A percentile compares a stretch with the other conserved stretches of the same genome.
Conservation (phyloP, 192 early-diverging fungal species). For the Coemansia sp. region DNA sequence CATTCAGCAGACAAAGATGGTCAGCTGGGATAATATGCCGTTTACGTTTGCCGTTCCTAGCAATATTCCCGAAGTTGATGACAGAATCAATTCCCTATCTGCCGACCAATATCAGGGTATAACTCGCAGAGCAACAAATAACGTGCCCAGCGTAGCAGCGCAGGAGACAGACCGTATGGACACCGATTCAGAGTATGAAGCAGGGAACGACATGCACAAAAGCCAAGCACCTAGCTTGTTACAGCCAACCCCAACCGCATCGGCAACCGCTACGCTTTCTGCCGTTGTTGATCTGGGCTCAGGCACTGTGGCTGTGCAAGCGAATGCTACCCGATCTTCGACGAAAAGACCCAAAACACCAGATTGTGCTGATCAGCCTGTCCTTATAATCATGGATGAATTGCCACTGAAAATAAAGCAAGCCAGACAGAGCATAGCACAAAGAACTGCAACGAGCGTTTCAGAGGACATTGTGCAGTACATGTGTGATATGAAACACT, state of each 20-base stretch:
- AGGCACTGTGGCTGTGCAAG: neutral
- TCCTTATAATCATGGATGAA: constrained; percentile 36
- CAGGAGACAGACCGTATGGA: neutral
- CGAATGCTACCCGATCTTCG: neutral
- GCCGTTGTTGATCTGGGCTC: neutral
- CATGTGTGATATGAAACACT: constrained; percentile 10
- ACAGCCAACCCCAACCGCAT: neutral
- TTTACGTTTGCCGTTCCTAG: constrained; percentile 3
- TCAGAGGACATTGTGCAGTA: constrained; percentile 27
- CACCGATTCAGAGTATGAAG: constrained; percentile 1
- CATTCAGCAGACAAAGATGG: neutral
- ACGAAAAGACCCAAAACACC: neutral
- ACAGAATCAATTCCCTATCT: neutral
- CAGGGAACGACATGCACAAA: neutral
- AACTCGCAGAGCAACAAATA: neutral
- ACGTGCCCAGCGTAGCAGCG: neutral
- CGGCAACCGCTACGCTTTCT: neutral
- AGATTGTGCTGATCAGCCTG: constrained; percentile 6
- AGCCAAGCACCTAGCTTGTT: neutral
- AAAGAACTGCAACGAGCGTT: constrained; percentile 17
- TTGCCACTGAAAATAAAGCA: constrained; percentile 4
- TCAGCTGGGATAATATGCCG: neutral
- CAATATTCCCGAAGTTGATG: neutral
- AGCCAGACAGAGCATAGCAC: neutral
- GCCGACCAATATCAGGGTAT: neutral